Conservation (phyloP, 176 grass and related monocot species). For the Avena atlantica region DNA sequence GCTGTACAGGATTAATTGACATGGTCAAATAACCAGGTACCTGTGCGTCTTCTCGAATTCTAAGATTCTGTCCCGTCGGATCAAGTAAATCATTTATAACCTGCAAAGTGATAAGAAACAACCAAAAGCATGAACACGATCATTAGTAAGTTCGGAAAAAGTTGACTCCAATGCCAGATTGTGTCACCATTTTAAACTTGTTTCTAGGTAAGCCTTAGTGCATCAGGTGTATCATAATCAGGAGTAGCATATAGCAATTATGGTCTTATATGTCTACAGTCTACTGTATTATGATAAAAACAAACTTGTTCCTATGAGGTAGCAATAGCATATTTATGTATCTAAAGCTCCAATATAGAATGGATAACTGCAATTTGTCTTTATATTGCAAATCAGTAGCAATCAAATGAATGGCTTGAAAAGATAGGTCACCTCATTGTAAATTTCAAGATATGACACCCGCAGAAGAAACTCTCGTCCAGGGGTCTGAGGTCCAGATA, state of each 20-base stretch:
- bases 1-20: background rate
- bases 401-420: slow-evolving; percentile 36
- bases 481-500: slow-evolving; percentile 73
- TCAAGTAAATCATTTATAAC: slow-evolving; percentile 99
- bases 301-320: slow-evolving; percentile 26
- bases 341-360: background rate
- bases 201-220: slow-evolving; percentile 15
- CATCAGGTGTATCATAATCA: slow-evolving; percentile 36
- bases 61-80: slow-evolving; percentile 92
- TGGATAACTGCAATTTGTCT: slow-evolving; percentile 2
- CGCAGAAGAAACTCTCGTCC: slow-evolving; percentile 98
- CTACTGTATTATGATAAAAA: background rate
- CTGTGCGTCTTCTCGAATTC: slow-evolving; percentile 97
- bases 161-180: slow-evolving; percentile 27
- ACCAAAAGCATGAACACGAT: slow-evolving; percentile 10
- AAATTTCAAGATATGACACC: slow-evolving; percentile 99
- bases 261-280: slow-evolving; percentile 13
- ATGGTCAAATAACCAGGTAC: slow-evolving; percentile 41
- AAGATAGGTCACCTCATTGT: slow-evolving; percentile 85
- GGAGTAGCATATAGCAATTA: slow-evolving; percentile 11
- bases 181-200: slow-evolving; percentile 16
- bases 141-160: background rate
- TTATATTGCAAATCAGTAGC: slow-evolving; percentile 5
- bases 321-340: slow-evolving; percentile 31
- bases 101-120: slow-evolving; percentile 55